phyloP scores from a whole-genome alignment of 2,329 filamentous ascomycete species.

The Macroventuria anomochaeta region DNA sequence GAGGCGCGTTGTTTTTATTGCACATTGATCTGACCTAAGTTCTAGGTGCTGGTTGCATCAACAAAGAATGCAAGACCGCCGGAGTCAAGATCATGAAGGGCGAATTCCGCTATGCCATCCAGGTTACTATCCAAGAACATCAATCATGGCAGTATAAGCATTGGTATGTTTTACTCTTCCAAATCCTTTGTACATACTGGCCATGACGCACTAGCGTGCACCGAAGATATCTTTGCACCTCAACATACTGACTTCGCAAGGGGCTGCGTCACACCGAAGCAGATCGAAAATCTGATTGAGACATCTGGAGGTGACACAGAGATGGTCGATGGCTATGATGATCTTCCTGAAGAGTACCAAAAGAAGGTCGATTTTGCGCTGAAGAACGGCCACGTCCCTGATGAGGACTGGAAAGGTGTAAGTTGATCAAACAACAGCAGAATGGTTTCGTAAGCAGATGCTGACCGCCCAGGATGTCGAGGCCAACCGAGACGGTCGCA shows the following conservation, averaged over 20 bases:
- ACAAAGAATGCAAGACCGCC: conserved; percentile 74
- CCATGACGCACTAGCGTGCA: too few species aligned
- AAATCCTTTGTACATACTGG: neutral
- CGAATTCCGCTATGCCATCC: conserved; percentile 75
- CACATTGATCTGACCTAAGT: neutral
- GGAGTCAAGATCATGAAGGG: conserved; percentile 73
- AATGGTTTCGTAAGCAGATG: neutral
- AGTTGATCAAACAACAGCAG: conserved; percentile 41
- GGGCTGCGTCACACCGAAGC: conserved; percentile 85
- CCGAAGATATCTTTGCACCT: too few species aligned
- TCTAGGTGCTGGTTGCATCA: conserved; percentile 63
- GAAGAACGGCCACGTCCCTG: conserved; percentile 78
- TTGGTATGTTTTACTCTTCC: conserved; percentile 65
- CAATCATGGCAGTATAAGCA: conserved; percentile 81
- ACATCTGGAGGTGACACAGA: conserved; percentile 66
- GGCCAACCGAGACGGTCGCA: conserved; percentile 72
- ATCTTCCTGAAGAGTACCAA: conserved; percentile 71
- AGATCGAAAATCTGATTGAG: conserved; percentile 70
- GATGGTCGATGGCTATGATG: conserved; percentile 80
- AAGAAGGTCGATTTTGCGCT: conserved; percentile 77
- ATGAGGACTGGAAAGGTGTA: conserved; percentile 89
- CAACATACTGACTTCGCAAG: conserved; percentile 55
- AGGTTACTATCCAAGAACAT: conserved; percentile 67
- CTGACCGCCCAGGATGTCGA: conserved; percentile 68
- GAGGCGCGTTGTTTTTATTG: neutral